Conservation (phyloP, 345 rosid species). For the Balakata baccata region DNA sequence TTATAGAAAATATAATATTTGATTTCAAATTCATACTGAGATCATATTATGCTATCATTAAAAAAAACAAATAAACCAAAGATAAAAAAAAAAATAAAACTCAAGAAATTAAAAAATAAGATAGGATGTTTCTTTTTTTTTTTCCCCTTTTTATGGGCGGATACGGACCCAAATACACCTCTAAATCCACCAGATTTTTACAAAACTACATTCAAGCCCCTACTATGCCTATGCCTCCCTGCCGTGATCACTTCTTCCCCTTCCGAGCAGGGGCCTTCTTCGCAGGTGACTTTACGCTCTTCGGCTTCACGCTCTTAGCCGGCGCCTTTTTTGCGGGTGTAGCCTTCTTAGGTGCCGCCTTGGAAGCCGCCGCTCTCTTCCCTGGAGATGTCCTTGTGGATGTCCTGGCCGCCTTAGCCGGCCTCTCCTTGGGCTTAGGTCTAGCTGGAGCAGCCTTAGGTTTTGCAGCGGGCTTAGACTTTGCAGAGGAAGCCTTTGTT, state of each 20-base stretch:
- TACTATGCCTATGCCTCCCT: background rate
- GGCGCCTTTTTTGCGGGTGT: conserved; percentile 40
- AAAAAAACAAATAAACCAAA: no score
- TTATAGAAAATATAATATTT: no score
- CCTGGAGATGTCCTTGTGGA: conserved; percentile 65
- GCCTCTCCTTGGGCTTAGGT: conserved; percentile 46
- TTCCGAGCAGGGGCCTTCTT: conserved; percentile 44
- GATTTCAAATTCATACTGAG: no score
- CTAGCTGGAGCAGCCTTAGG: conserved; percentile 17
- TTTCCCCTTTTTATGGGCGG: conserved; percentile 8
- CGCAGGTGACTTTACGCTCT: conserved; percentile 56
- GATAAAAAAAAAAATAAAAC: background rate
- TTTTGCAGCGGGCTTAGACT: conserved; percentile 28
- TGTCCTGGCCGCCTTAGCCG: conserved; percentile 60
- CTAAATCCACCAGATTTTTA: conserved; percentile 29
- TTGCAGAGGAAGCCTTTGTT: conserved; percentile 29
- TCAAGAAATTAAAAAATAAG: conserved; percentile 5
- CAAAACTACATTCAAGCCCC: conserved; percentile 28
- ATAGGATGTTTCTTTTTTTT: conserved; percentile 20
- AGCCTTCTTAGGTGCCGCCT: conserved; percentile 43
- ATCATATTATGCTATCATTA: no score
- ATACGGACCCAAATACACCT: conserved; percentile 19
- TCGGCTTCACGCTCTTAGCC: conserved; percentile 48
- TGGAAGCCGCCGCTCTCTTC: conserved; percentile 41
- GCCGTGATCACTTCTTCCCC: conserved; percentile 37